phyloP scores from a whole-genome alignment of 257 asterid species.

The Solanum rostratum region DNA sequence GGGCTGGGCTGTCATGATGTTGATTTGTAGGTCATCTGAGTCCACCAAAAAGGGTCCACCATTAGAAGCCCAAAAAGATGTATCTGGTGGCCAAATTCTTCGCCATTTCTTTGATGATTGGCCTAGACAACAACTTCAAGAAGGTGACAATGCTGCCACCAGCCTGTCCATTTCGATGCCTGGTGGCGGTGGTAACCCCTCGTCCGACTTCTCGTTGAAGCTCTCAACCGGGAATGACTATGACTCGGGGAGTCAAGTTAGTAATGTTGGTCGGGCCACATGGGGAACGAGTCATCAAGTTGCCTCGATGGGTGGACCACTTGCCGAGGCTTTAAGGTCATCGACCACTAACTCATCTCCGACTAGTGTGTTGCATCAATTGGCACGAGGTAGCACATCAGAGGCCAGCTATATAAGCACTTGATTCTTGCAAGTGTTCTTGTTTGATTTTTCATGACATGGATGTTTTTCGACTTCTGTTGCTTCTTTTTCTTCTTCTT shows the following conservation, averaged over 20 bases:
- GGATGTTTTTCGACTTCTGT: background rate
- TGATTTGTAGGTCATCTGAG: slow-evolving; percentile 34
- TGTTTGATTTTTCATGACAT: background rate
- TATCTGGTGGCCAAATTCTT: slow-evolving; percentile 32
- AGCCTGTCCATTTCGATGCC: slow-evolving; percentile 55
- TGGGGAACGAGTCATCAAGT: slow-evolving; percentile 36
- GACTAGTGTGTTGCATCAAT: slow-evolving; percentile 58
- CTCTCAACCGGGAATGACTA: slow-evolving; percentile 48
- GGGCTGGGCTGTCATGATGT: background rate
- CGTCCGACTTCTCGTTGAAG: slow-evolving; percentile 67
- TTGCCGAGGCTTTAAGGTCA: slow-evolving; percentile 82
- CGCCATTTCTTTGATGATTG: slow-evolving; percentile 75
- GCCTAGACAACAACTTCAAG: slow-evolving; percentile 51
- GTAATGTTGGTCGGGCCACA: slow-evolving; percentile 9
- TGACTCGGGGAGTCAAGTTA: slow-evolving; percentile 6
- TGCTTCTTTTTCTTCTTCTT: background rate
- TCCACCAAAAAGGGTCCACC: slow-evolving; percentile 28
- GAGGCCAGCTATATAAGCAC: slow-evolving; percentile 39
- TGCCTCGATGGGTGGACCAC: slow-evolving; percentile 74
- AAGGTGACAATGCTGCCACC: slow-evolving; percentile 33
- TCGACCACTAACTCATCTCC: slow-evolving; percentile 60
- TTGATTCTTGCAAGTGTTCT: background rate
- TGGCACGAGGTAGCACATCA: slow-evolving; percentile 21
- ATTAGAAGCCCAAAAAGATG: slow-evolving; percentile 19
- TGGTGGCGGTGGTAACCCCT: slow-evolving; percentile 15